Evolutionary conservation across 768 basidiomycete genomes (phyloP), one percentile per base, ranked within the genome.

Genomic region (Agrocybe pediades): DNA sequence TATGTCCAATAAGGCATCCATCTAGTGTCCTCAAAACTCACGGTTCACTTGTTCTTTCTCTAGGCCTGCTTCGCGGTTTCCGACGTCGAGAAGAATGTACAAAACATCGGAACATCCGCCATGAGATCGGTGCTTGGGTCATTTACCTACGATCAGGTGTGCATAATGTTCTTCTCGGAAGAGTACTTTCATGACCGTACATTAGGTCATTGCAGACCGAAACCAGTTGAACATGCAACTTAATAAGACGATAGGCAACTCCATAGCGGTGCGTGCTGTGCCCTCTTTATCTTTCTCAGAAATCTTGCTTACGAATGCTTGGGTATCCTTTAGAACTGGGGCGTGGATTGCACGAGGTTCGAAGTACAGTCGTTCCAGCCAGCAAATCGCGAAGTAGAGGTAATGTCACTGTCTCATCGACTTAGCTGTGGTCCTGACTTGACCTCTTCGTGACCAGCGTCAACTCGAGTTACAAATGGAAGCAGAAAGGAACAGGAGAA

Each of bases 381-480:
- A 1, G 77, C 78, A 3, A 84, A 84, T 49, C 74, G 80, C n/a
- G 81, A 83, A 58, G 80, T 84, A 20, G 82, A 84, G 71, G 78
- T 79, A 16, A 13, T 40, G n/a, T 13, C 30, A 25, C 17, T n/a
- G 24, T 40, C 15, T 17, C 6, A 20, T 46, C n/a, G 19, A 9
- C 30, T 19, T 47, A 46, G 41, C 23, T 25, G n/a, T 33, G n/a
- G 6, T 15, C 39, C 23, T 4, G 39, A 41, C 41, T 27, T 51
- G 4, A 44, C 15, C 24, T 40, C 24, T 21, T 23, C 40, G 25
- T 9, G 19, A 27, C 3, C 50, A 80, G 79, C 73, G 79, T n/a
- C 82, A 83, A 75, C 73, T 83, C 2, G 82, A 83, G 55, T 71
- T 83, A 9, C 80, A 83, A 62, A 82, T 83, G 81, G 80, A 82